Evolutionary conservation across 768 basidiomycete genomes (phyloP).

Genomic region (Leccinum disarticulatum): DNA sequence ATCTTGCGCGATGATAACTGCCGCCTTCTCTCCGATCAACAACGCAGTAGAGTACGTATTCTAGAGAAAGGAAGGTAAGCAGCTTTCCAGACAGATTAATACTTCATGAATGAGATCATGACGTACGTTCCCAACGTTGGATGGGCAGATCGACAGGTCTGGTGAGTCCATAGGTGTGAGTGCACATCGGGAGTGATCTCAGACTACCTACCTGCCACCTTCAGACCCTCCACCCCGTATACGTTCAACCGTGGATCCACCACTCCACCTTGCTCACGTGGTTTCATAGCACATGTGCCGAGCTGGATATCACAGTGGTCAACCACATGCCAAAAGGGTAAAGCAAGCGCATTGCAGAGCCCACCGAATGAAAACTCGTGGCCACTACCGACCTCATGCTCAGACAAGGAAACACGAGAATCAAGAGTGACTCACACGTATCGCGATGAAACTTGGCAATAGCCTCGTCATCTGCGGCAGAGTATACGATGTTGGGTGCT

Average conservation of each 20-base stretch:
- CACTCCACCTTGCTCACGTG: constrained; percentile 8
- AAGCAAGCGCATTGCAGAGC: neutral
- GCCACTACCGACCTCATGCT: neutral
- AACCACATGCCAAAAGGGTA: no score
- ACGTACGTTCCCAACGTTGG: constrained; percentile 26
- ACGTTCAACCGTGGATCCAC: constrained; percentile 15
- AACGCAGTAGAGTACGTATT: constrained; percentile 47
- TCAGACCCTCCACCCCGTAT: constrained; percentile 12
- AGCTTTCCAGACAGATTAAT: neutral
- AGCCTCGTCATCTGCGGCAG: neutral
- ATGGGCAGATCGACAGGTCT: constrained; percentile 40
- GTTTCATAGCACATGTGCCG: constrained; percentile 55
- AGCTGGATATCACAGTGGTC: no score
- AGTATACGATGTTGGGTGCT: neutral
- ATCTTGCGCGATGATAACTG: constrained; percentile 57
- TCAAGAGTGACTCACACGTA: neutral
- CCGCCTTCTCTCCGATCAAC: constrained; percentile 60
- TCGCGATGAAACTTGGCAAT: neutral
- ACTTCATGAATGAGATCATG: no score
- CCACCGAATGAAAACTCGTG: neutral
- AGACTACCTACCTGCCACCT: constrained; percentile 15
- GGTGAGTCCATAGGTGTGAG: neutral
- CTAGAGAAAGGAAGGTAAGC: constrained; percentile 3
- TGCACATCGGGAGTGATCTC: neutral
- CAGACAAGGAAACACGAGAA: neutral